Conservation (phyloP, 106 monocot species). For the Triglochin maritima region DNA sequence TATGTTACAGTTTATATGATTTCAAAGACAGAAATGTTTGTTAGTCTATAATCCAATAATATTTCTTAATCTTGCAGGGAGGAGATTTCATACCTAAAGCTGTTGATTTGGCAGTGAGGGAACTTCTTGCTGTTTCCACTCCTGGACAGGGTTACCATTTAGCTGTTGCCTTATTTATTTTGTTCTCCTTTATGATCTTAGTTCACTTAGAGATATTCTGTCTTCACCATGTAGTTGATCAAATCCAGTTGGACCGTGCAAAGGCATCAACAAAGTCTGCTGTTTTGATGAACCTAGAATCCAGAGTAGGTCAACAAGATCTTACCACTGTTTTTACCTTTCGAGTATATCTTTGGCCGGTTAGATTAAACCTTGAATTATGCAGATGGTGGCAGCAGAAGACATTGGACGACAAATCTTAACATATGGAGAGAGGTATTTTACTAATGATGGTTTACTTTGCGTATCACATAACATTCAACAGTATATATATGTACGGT, state of each 20-base stretch:
- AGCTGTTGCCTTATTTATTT: neutral
- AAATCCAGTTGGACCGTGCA: conserved; percentile 65
- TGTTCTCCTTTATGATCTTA: neutral
- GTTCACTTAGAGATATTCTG: neutral
- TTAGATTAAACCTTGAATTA: neutral
- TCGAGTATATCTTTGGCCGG: too few relatives aligned
- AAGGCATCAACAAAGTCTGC: conserved; percentile 66
- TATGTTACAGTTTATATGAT: too few relatives aligned
- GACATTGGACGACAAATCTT: conserved; percentile 77
- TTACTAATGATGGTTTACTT: neutral
- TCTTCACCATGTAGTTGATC: conserved; percentile 37
- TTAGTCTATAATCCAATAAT: too few relatives aligned
- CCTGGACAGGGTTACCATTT: conserved; percentile 58
- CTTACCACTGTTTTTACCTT: neutral
- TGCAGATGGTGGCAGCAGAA: conserved; percentile 65
- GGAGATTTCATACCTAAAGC: conserved; percentile 52
- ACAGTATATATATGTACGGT: too few relatives aligned
- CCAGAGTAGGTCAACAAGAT: conserved; percentile 35
- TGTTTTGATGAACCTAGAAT: conserved; percentile 74
- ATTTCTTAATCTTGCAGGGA: conserved; percentile 23
- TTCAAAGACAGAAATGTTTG: too few relatives aligned
- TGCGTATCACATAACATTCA: too few relatives aligned
- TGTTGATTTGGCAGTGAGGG: conserved; percentile 69
- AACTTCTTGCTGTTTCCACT: conserved; percentile 54
- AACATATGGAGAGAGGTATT: conserved; percentile 77